phyloP scores from a whole-genome alignment of 73 alveolate genomes.

The Tetrahymena thermophila region DNA sequence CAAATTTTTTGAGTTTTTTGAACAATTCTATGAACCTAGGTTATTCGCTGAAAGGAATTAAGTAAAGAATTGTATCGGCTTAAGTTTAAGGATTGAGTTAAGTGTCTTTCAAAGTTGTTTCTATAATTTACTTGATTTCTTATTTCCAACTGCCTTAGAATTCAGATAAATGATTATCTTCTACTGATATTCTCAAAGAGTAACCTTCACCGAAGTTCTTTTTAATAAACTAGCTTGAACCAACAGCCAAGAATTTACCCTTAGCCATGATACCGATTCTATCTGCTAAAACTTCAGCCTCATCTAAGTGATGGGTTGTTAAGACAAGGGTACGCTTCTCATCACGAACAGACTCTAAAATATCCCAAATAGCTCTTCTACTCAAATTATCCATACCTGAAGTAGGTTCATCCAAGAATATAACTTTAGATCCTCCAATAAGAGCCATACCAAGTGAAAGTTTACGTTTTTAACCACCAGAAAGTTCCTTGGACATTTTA shows the following conservation, averaged over 20 bases:
- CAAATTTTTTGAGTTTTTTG: not conserved
- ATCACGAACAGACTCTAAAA: conserved; percentile 27
- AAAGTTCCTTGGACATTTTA: conserved; percentile 30
- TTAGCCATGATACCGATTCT: conserved; percentile 84
- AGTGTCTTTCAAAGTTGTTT: not conserved
- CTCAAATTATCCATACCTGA: conserved; percentile 68
- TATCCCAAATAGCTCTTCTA: conserved; percentile 59
- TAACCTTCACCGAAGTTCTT: conserved; percentile 74
- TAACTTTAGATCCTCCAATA: conserved; percentile 57
- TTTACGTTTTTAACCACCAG: conserved; percentile 71
- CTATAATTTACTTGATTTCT: not conserved
- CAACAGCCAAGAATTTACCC: conserved; percentile 77
- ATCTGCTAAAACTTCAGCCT: conserved; percentile 90
- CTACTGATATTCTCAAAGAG: conserved; percentile 54
- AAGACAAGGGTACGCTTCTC: conserved; percentile 60
- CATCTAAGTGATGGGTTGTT: conserved; percentile 89
- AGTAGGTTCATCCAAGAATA: conserved; percentile 75
- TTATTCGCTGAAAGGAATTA: not conserved
- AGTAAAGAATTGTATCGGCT: conserved; percentile 6
- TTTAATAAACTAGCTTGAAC: conserved; percentile 63
- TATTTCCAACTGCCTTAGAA: not conserved
- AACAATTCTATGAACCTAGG: conserved; percentile 1
- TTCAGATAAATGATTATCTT: not conserved
- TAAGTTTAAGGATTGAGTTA: not conserved
- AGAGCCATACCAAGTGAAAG: conserved; percentile 65